Evolutionary conservation across 2,329 filamentous ascomycete genomes (phyloP).

Genomic region (Aspergillus jensenii): DNA sequence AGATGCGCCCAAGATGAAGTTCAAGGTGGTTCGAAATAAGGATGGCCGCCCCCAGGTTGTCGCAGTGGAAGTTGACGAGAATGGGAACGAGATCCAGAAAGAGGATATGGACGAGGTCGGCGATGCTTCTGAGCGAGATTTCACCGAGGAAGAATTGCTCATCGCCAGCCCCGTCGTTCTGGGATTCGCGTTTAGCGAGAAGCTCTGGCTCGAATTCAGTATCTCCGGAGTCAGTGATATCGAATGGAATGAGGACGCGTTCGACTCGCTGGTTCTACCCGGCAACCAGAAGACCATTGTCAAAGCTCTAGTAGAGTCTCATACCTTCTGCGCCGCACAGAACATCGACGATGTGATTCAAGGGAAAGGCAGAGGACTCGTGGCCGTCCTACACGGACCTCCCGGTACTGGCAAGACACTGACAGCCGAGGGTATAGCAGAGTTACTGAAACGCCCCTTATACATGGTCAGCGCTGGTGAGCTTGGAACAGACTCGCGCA

Average conservation of each 20-base stretch:
- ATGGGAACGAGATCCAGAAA: constrained; percentile 54
- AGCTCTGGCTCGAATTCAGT: constrained; percentile 85
- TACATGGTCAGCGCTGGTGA: constrained; percentile 84
- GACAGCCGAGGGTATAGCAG: constrained; percentile 82
- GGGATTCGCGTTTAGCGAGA: constrained; percentile 84
- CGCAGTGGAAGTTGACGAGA: constrained; percentile 56
- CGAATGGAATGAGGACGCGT: constrained; percentile 79
- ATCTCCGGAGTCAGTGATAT: constrained; percentile 79
- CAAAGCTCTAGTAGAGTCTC: constrained; percentile 77
- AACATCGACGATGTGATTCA: constrained; percentile 81
- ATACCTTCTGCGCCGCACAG: constrained; percentile 77
- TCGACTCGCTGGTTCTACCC: constrained; percentile 74
- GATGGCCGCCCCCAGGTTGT: constrained; percentile 54
- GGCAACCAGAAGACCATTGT: constrained; percentile 66
- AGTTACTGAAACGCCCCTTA: constrained; percentile 75
- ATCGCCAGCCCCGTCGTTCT: constrained; percentile 81
- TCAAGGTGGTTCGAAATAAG: constrained; percentile 56
- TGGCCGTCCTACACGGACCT: constrained; percentile 77
- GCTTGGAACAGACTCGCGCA: constrained; percentile 72
- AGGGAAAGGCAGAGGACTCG: constrained; percentile 83
- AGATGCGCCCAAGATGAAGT: constrained; percentile 41
- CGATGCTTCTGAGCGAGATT: constrained; percentile 50
- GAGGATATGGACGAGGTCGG: constrained; percentile 56
- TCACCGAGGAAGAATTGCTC: constrained; percentile 80
- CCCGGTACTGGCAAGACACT: constrained; percentile 88